phyloP scores from a whole-genome alignment of 2,329 filamentous ascomycete species.

The Trichoderma sp. region DNA sequence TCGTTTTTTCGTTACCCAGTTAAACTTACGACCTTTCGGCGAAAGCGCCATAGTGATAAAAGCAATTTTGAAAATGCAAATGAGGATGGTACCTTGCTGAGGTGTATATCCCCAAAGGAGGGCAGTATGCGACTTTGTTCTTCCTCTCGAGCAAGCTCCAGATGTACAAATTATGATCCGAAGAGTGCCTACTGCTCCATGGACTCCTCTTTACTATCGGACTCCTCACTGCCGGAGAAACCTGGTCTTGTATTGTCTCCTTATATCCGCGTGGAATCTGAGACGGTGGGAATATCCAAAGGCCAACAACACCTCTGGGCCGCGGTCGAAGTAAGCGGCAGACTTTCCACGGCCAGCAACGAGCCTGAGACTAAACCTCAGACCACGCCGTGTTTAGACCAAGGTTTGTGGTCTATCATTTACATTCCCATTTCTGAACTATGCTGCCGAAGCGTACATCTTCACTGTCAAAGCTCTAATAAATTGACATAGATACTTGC shows the following conservation, averaged over 20 bases:
- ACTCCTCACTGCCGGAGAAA: not conserved
- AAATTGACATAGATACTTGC: conserved; percentile 30
- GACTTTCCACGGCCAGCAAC: conserved; percentile 33
- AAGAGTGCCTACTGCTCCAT: not conserved
- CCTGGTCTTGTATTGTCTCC: conserved; percentile 41
- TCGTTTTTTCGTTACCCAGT: not conserved
- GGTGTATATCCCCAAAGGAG: not conserved
- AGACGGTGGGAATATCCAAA: conserved; percentile 39
- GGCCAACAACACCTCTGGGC: conserved; percentile 46
- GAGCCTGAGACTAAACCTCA: not conserved
- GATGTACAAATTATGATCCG: conserved; percentile 8
- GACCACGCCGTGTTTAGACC: not conserved
- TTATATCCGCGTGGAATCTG: conserved; percentile 46
- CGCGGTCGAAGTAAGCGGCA: conserved; percentile 50
- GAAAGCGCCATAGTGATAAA: not conserved
- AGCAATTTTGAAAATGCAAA: not conserved
- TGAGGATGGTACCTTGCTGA: not conserved
- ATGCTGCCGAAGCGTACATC: no score
- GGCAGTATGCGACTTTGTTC: not conserved
- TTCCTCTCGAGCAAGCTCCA: not conserved
- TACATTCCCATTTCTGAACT: not conserved
- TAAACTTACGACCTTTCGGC: not conserved
- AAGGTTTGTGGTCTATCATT: not conserved
- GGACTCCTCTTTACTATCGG: not conserved
- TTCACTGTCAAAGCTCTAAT: not conserved